These are phyloP conservation scores for Pichia nanzhaoensis DNA, from an alignment of 805 yeast genomes.

Conservation along the genomic window DNA sequence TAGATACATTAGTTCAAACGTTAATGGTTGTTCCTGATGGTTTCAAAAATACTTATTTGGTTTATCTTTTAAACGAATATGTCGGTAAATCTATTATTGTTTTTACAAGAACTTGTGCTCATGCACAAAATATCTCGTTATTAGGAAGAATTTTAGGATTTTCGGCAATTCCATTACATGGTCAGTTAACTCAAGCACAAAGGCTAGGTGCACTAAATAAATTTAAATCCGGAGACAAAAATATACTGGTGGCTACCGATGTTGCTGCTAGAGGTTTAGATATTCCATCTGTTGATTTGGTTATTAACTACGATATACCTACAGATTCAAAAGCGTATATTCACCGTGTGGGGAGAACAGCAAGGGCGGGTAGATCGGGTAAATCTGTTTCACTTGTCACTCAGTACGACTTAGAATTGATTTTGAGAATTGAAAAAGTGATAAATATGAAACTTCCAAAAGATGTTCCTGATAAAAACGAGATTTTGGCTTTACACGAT, in stretches of 20 bases:
- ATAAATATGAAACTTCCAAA: constrained; percentile 78
- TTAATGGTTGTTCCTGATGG: constrained; percentile 90
- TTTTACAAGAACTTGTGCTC: constrained; percentile 92
- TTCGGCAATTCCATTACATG: constrained; percentile 88
- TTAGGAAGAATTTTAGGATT: constrained; percentile 77
- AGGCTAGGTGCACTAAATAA: constrained; percentile 76
- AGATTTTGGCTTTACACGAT: constrained; percentile 69
- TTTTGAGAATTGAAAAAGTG: constrained; percentile 82
- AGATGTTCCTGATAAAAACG: constrained; percentile 71
- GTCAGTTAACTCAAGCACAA: constrained; percentile 81
- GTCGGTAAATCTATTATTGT: constrained; percentile 82
- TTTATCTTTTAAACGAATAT: constrained; percentile 75
- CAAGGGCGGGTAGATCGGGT: constrained; percentile 89
- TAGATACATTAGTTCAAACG: constrained; percentile 84
- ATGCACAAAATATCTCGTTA: constrained; percentile 84
- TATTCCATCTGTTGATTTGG: constrained; percentile 88
- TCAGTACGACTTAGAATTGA: constrained; percentile 88
- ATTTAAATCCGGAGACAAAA: constrained; percentile 65
- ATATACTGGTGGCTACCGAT: constrained; percentile 73
- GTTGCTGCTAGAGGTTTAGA: constrained; percentile 97
- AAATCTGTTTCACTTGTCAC: constrained; percentile 84
- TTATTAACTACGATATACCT: constrained; percentile 87
- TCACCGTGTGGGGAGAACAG: constrained; percentile 97
- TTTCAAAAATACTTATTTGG: constrained; percentile 79
- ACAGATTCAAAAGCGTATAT: constrained; percentile 95